Evolutionary conservation across 1,284 basidiomycete genomes (phyloP), one percentile per base, ranked within the genome.

Genomic region (Apiotrichum gracile): DNA sequence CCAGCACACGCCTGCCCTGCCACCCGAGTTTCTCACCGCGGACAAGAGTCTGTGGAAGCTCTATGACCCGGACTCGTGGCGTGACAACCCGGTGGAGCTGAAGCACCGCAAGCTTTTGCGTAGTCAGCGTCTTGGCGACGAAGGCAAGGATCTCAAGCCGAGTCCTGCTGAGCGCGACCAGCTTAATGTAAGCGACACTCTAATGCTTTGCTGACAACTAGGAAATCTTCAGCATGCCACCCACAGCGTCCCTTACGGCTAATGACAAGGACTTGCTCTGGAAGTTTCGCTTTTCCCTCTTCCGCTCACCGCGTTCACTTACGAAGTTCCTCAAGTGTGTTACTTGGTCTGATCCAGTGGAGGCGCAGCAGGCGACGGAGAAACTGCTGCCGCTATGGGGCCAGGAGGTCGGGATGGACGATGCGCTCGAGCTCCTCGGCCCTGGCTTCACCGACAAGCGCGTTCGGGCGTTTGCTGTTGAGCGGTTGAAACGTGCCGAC

Each of bases 301-400:
- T 91, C 70, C 76, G 78, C 12, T 76, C 78, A 0, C 71, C 71
- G 29, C 83, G 87, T 19, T 91, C 89, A 4, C 80, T 98, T 26
- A 98, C 94, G 31, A 99, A 98, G 74, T 98, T 99, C 76, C 80
- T 99, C 55, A 97, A 94, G 75, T 93, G 91, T 27, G 96, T 98
- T 26, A 92, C 92, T 10, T 98, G 96, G 96, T 82, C 89, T 39
- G 96, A 99, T 70, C 83, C 87, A 0, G 88, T 88, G 3, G 96
- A 99, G 75, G 91, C 96, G 12, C 92, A 94, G 67, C 96, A 98
- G 71, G 96, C 94, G 0, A 93, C 97, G 2, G 94, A 98, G 70
- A 91, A 94, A 58, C 76, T 99, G 6, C 74, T 99, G 27, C 94
- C 94, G 0, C 85, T 93, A 71, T 99, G 94, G 96, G 71, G 71